Evolutionary conservation across 2,329 filamentous ascomycete species (phyloP), one percentile per base, ranked within the genome.

Genomic region (Cadophora sp.): DNA sequence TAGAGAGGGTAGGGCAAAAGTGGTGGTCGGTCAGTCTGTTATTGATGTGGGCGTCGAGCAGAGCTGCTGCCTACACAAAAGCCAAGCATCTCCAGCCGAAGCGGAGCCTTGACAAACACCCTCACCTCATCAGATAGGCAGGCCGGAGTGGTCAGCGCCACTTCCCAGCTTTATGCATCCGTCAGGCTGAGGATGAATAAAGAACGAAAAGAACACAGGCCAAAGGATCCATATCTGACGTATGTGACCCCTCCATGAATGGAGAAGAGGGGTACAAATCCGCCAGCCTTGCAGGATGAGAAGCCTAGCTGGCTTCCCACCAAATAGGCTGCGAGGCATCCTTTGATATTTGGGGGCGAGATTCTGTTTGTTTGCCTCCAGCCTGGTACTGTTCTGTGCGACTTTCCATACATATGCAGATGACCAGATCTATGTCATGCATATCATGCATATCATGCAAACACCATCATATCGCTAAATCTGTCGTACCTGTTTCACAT

Each of bases 401-500:
- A n/a, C n/a, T n/a, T n/a, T n/a, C n/a, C n/a, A 31, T 27, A 16
- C 24, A 9, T 1, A 61, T 48, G 59, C 26, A 48, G 22, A 27
- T 62, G 26, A 48, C 16, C 40, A 46, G 40, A 48, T 48, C 43
- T 48, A 48, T 48, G 40, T 62, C 40, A 62, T 60, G 58, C 37
- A 62, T 50, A 27, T 37, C 27, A 31, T 55, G 40, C 40, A 43
- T 4, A 31, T 26, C 4, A 2, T 16, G 12, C 43, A 22, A 31
- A 8, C 51, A 16, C 31, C 19, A 24, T 31, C 12, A 8, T 31
- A 14, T 31, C 7, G 16, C 31, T 62, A 48, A 16, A 62, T 29
- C 12, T 24, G 19, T 14, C n/a, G 59, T 62, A 34, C 59, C 59
- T 62, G 37, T 62, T 62, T 62, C 59, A 62, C 19, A 62, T 31